Evolutionary conservation across 2,329 filamentous ascomycete species (phyloP).

Genomic region (Aspergillus sp.): DNA sequence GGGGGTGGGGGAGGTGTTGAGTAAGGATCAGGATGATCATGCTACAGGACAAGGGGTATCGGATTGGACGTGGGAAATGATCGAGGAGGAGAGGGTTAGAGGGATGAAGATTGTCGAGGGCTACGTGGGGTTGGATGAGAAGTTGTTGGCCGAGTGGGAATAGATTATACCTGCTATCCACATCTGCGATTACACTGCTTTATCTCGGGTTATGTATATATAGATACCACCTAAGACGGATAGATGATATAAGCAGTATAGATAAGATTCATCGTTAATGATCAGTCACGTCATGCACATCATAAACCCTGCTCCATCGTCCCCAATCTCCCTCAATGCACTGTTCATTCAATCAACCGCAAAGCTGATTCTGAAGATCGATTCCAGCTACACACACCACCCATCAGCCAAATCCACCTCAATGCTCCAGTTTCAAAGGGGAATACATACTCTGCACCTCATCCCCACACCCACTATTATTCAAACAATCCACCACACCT

Average conservation of each 20-base stretch:
- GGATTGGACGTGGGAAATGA: conserved; percentile 62
- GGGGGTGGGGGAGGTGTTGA: conserved; percentile 49
- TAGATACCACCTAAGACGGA: background rate
- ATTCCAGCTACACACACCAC: background rate
- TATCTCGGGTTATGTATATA: background rate
- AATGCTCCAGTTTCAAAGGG: background rate
- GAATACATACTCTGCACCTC: background rate
- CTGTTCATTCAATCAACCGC: background rate
- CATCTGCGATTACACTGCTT: background rate
- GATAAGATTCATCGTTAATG: too few relatives aligned
- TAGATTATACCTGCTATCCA: background rate
- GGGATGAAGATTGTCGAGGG: conserved; percentile 58
- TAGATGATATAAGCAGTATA: background rate
- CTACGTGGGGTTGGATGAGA: conserved; percentile 56
- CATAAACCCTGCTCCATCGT: background rate
- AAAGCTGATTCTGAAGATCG: background rate
- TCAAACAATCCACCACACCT: background rate
- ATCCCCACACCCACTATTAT: background rate
- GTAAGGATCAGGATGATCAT: conserved; percentile 33
- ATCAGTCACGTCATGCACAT: too few relatives aligned
- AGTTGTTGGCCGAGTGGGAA: conserved; percentile 52
- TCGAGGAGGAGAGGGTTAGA: conserved; percentile 59
- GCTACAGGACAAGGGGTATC: conserved; percentile 30
- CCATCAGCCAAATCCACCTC: background rate
- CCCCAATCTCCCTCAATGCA: background rate